Percentiles rank a stretch among this genome's conserved stretches.
Conservation (phyloP, 495 filamentous ascomycete genomes). For the Lophiostoma macrostomum region DNA sequence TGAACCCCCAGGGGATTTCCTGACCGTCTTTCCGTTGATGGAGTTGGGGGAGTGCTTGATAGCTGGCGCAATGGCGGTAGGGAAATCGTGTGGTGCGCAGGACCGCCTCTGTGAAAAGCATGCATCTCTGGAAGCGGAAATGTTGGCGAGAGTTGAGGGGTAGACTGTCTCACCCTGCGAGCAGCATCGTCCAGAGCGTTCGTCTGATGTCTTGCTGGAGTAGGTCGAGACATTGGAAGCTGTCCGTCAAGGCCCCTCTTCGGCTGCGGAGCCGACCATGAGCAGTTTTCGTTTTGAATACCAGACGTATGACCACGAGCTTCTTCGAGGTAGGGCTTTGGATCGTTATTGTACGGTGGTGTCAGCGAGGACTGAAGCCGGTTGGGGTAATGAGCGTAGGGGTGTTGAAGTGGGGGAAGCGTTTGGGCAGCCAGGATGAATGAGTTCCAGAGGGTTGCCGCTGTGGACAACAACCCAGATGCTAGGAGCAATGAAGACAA, state of each 20-base stretch:
- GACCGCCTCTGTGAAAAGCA: conserved; percentile 4
- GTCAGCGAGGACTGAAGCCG: conserved; percentile 21
- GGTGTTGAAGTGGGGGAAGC: conserved; percentile 23
- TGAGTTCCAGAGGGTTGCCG: conserved; percentile 16
- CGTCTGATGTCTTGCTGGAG: conserved; percentile 19
- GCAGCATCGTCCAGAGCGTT: conserved; percentile 8
- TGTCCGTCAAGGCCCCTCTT: conserved; percentile 29
- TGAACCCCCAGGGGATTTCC: conserved; percentile 25
- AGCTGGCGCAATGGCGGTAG: conserved; percentile 21
- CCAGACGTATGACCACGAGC: conserved; percentile 5
- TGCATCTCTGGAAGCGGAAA: conserved; percentile 8
- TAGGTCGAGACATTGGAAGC: conserved; percentile 29
- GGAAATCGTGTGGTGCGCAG: background rate
- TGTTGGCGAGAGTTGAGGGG: conserved; percentile 14
- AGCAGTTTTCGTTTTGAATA: conserved; percentile 13
- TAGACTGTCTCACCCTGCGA: conserved; percentile 12
- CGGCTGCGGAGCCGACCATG: conserved; percentile 27
- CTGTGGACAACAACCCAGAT: conserved; percentile 17
- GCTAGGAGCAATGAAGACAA: background rate
- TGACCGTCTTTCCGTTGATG: conserved; percentile 19
- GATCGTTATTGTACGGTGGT: conserved; percentile 21
- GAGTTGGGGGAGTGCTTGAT: conserved; percentile 26
- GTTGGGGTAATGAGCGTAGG: conserved; percentile 31
- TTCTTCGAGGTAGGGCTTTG: conserved; percentile 16
- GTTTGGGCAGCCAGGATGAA: conserved; percentile 33